A percentile compares a stretch with the other conserved stretches of the same genome.
These are phyloP conservation scores for Nannochloropsis granulata DNA, from an alignment of 108 stramenopile species.

Conservation along the genomic window DNA sequence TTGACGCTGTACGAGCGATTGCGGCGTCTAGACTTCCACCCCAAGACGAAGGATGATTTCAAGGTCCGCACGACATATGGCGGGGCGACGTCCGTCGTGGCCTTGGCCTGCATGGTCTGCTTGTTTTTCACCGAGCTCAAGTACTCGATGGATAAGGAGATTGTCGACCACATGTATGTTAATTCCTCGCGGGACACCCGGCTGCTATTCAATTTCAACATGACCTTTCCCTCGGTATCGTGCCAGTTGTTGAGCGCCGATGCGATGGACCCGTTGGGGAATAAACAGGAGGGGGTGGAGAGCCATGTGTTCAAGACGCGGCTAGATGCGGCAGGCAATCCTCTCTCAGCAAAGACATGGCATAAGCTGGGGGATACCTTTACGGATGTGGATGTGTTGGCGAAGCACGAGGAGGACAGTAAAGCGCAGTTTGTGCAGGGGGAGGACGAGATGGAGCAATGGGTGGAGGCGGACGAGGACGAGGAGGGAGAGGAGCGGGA, in stretches of 20 bases:
- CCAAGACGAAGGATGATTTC: conserved; percentile 2
- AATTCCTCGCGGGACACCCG: conserved; percentile 53
- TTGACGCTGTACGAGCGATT: background rate
- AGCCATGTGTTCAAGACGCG: conserved; percentile 6
- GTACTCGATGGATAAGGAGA: conserved; percentile 21
- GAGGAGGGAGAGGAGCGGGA: conserved; percentile 7
- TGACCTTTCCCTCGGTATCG: conserved; percentile 58
- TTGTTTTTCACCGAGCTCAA: conserved; percentile 20
- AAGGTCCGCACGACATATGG: background rate
- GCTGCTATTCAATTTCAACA: conserved; percentile 54
- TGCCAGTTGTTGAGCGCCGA: conserved; percentile 67
- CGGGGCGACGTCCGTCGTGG: conserved; percentile 3
- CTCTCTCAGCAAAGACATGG: conserved; percentile 35
- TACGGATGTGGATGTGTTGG: background rate
- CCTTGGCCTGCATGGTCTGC: conserved; percentile 1
- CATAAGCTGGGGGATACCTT: conserved; percentile 66
- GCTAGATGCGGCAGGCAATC: background rate
- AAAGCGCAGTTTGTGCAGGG: background rate
- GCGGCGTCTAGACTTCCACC: background rate
- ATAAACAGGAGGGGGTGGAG: background rate
- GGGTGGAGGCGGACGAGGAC: background rate
- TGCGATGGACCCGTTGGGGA: conserved; percentile 60
- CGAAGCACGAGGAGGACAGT: background rate
- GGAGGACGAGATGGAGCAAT: conserved; percentile 23
- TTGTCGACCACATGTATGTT: conserved; percentile 49